phyloP scores from a whole-genome alignment of 2,329 filamentous ascomycete species.

The Metarhizium humberi region DNA sequence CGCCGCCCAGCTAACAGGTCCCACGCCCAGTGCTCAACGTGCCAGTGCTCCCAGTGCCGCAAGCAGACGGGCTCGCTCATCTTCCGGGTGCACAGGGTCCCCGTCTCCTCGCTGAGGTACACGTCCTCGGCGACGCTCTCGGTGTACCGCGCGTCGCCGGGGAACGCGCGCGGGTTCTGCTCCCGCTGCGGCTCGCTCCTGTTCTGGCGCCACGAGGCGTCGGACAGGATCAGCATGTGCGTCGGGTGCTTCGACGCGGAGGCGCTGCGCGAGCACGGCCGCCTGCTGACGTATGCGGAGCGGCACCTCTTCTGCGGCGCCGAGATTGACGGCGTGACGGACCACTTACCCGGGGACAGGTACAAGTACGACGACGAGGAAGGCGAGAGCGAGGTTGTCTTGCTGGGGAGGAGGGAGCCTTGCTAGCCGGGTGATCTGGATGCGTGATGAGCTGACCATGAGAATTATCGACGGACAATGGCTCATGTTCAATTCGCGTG shows the following conservation, averaged over 20 bases:
- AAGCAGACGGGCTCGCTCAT: constrained; percentile 39
- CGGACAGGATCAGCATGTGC: constrained; percentile 23
- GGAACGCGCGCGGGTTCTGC: constrained; percentile 38
- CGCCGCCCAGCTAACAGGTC: background rate
- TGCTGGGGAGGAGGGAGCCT: constrained; percentile 1
- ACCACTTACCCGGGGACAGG: constrained; percentile 23
- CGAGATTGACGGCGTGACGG: constrained; percentile 39
- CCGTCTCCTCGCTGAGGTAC: constrained; percentile 17
- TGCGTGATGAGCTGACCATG: no score
- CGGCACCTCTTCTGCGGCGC: constrained; percentile 33
- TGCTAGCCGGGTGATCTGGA: no score
- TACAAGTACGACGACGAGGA: constrained; percentile 11
- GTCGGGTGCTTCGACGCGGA: constrained; percentile 37
- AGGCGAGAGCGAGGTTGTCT: constrained; percentile 13
- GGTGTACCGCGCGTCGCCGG: constrained; percentile 30
- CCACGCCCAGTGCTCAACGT: constrained; percentile 31
- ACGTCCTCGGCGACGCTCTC: constrained; percentile 20
- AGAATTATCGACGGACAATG: background rate
- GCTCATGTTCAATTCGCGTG: no score
- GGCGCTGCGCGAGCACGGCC: constrained; percentile 29
- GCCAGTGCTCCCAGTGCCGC: constrained; percentile 48
- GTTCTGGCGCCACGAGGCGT: constrained; percentile 25
- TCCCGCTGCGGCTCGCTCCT: constrained; percentile 36
- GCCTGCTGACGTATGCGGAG: constrained; percentile 27
- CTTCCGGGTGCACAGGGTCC: constrained; percentile 29